Percentiles rank a stretch among this genome's conserved stretches.
phyloP scores from a whole-genome alignment of 2,329 filamentous ascomycete species.

The Elsinoe ampelina region DNA sequence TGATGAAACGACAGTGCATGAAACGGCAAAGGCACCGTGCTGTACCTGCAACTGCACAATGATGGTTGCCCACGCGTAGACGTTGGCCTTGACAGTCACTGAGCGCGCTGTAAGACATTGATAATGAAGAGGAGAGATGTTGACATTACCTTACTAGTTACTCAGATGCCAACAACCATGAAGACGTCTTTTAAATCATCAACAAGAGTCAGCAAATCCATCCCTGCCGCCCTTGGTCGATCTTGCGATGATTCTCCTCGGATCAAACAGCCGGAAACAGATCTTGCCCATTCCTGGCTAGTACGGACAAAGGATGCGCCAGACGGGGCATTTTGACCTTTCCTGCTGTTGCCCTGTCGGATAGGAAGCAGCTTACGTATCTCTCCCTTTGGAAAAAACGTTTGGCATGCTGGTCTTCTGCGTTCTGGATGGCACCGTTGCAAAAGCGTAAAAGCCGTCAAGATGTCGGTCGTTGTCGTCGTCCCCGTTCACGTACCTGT shows the following conservation, averaged over 20 bases:
- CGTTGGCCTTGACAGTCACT: too few species aligned
- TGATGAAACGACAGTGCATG: too few species aligned
- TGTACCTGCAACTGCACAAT: too few species aligned
- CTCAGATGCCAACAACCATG: too few species aligned
- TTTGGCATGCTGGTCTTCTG: not conserved
- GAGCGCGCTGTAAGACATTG: too few species aligned
- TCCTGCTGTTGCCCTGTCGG: not conserved
- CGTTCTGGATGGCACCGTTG: constrained; percentile 1
- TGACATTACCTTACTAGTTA: too few species aligned
- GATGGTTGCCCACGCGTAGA: too few species aligned
- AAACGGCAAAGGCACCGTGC: too few species aligned
- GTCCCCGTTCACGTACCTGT: not conserved
- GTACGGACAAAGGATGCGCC: not conserved
- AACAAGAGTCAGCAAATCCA: not conserved
- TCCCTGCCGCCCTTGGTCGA: not conserved
- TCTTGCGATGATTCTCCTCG: not conserved
- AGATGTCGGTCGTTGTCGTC: not conserved
- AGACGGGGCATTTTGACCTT: not conserved
- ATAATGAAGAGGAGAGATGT: too few species aligned
- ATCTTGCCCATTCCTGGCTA: not conserved
- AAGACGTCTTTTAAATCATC: too few species aligned
- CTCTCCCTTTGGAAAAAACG: not conserved
- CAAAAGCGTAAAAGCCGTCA: not conserved
- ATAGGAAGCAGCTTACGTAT: not conserved
- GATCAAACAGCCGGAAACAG: not conserved